Base-by-base conservation (phyloP, 2,329 filamentous ascomycete genomes). In the Cytospora chrysosperma region DNA sequence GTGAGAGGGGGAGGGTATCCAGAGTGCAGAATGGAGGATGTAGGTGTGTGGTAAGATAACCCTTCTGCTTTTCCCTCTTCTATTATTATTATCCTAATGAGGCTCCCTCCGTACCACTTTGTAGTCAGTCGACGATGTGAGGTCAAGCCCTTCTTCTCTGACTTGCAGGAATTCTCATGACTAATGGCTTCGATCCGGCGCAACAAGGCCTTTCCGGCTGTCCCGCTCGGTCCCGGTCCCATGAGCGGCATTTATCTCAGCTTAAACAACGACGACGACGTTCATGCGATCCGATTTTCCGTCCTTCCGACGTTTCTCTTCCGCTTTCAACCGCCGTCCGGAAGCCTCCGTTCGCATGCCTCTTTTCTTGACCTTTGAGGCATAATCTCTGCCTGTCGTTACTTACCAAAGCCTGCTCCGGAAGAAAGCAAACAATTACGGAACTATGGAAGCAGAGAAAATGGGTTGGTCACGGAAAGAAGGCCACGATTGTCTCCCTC, bases 221-320 rank as follows among this genome's bases (percentile, higher is more conserved):
- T 34, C 50, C 50, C 58, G 28, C 28, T 30, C 9, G 37, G 37
- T 40, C 37, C 37, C 58, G 37, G 37, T n/a, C 37, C 37, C 50
- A 50, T 54, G 50, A 47, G 34, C 58, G 50, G 50, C 58, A 27
- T 43, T 55, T 27, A 17, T 40, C 17, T 40, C 34, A 12, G 32
- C n/a, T n/a, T n/a, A n/a, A 47, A 12, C 4, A 21, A 19, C 15
- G n/a, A 12, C n/a, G 24, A 34, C 56, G 54, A 59, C 53, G 59
- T 59, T 56, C 55, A 56, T 47, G 50, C 55, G 28, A 69, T 74
- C 72, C 72, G 74, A 71, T 68, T 52, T 72, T 75, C 74, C 73
- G 64, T 50, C 55, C 61, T 64, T 54, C 50, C 59, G 54, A 9
- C 15, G 5, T 27, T 19, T 61, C 69, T 55, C 32, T 55, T 66